Evolutionary conservation across 805 yeast genomes (phyloP).

Genomic region (Kockiozyma suomiensis): DNA sequence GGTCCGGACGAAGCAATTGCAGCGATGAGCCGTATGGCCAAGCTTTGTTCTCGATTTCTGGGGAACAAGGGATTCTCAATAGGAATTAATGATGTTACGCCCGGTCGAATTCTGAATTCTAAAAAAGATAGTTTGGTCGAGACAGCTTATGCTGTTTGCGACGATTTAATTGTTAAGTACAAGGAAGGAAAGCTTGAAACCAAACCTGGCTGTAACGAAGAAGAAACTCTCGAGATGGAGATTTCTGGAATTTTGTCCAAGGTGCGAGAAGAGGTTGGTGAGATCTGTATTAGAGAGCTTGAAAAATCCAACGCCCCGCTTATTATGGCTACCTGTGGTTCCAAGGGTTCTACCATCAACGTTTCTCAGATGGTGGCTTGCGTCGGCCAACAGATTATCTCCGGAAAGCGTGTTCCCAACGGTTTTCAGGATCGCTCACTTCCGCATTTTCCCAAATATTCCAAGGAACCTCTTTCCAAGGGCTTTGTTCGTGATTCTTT

Average conservation of each 20-base stretch:
- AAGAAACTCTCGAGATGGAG: conserved; percentile 95
- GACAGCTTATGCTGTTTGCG: conserved; percentile 86
- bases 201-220: conserved; percentile 99
- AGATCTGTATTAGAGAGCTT: conserved; percentile 89
- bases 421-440: conserved; percentile 99
- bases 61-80: conserved; percentile 97
- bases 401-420: conserved; percentile 99
- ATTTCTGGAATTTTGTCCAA: conserved; percentile 95
- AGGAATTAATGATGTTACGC: conserved; percentile 97
- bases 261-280: conserved; percentile 99
- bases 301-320: conserved; percentile 92
- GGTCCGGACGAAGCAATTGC: conserved; percentile 95
- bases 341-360: conserved; percentile 95
- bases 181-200: conserved; percentile 89
- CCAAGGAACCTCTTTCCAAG: conserved; percentile 96
- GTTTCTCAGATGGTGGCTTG: conserved; percentile 99
- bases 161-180: conserved; percentile 77
- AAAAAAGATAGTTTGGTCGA: conserved; percentile 89
- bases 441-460: conserved; percentile 94
- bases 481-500: conserved; percentile 97
- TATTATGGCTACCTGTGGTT: conserved; percentile 99
- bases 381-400: conserved; percentile 97
- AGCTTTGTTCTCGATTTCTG: conserved; percentile 89
- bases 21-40: conserved; percentile 99
- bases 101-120: conserved; percentile 72